Conservation (phyloP, 1,284 basidiomycete genomes). For the Cryptococcus sp. region DNA sequence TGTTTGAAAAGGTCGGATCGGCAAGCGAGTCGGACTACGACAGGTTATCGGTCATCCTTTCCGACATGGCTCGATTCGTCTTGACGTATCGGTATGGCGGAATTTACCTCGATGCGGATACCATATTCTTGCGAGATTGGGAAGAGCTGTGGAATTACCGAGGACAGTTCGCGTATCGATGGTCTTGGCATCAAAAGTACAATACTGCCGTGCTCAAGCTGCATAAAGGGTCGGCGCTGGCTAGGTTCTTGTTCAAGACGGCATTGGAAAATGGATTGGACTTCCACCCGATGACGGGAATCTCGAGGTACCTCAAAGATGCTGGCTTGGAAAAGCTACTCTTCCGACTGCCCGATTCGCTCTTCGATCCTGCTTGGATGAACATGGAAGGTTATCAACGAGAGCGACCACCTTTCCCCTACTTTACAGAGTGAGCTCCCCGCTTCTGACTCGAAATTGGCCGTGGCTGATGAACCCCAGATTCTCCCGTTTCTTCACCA, state of each 20-base stretch:
- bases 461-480: slow-evolving; percentile 41
- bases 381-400: slow-evolving; percentile 75
- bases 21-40: slow-evolving; percentile 69
- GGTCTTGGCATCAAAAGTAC: slow-evolving; percentile 73
- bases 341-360: slow-evolving; percentile 70
- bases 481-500: slow-evolving; percentile 74
- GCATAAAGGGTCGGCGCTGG: slow-evolving; percentile 73
- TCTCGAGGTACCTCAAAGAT: slow-evolving; percentile 71
- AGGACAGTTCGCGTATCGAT: slow-evolving; percentile 79
- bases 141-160: slow-evolving; percentile 83
- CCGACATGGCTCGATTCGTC: slow-evolving; percentile 81
- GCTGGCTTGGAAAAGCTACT: slow-evolving; percentile 66
- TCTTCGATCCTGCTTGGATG: slow-evolving; percentile 83
- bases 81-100: slow-evolving; percentile 79
- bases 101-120: slow-evolving; percentile 81
- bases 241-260: slow-evolving; percentile 74
- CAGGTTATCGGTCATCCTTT: slow-evolving; percentile 71
- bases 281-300: slow-evolving; percentile 74
- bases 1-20: slow-evolving; percentile 69
- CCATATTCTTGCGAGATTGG: slow-evolving; percentile 82
- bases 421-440: slow-evolving; percentile 63
- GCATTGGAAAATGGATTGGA: slow-evolving; percentile 78
- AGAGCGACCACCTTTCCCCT: slow-evolving; percentile 75
- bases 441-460: neutral
- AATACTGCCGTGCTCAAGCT: slow-evolving; percentile 81